These are phyloP conservation scores for Capniomyces stellatus DNA, from an alignment of 371 early-diverging fungal genomes.

Conservation along the genomic window DNA sequence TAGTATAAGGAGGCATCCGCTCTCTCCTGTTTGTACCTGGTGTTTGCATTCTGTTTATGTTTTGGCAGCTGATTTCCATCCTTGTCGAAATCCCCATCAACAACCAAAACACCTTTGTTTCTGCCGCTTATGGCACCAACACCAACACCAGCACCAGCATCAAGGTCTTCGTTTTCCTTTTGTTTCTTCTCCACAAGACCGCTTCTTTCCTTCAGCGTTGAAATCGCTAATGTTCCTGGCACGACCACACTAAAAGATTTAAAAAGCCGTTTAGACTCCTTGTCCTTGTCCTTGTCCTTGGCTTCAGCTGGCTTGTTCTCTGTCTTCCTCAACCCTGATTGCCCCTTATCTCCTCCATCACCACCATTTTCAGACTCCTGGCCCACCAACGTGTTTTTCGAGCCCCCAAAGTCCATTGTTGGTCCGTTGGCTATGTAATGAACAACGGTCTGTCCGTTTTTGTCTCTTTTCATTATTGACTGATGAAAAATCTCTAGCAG, in stretches of 20 bases:
- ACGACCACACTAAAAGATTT: neutral
- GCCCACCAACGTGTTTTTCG: conserved; percentile 18
- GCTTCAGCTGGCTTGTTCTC: no score
- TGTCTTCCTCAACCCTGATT: neutral
- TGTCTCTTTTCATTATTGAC: neutral
- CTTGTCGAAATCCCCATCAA: no score
- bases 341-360: conserved; percentile 1
- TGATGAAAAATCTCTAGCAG: neutral
- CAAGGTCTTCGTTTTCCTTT: no score
- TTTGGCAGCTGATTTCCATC: no score
- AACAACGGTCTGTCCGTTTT: neutral
- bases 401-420: conserved; percentile 17
- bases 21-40: neutral
- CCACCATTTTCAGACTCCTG: conserved; percentile 17
- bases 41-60: neutral
- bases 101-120: no score
- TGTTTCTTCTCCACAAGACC: no score
- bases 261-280: neutral
- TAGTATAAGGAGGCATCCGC: neutral
- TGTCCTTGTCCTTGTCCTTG: no score
- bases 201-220: no score
- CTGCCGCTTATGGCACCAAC: no score
- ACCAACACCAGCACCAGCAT: no score
- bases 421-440: conserved; percentile 10
- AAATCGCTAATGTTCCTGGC: neutral